Base-by-base conservation (phyloP, 768 basidiomycete genomes). In the Leucosporidium yakuticum region DNA sequence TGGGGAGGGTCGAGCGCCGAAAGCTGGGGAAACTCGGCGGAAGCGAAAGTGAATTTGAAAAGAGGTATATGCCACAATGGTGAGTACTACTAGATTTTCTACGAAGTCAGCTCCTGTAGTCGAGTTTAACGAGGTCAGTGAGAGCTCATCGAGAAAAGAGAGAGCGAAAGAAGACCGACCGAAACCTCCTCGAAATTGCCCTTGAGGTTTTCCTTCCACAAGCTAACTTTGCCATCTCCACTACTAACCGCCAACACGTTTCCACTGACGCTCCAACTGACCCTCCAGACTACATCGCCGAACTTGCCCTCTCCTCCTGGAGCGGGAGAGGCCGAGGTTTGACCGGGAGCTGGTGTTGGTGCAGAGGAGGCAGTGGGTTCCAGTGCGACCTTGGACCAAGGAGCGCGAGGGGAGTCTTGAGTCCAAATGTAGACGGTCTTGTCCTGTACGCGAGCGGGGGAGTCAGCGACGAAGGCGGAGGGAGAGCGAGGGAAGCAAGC, bases 271-370 rank as follows among this genome's bases (percentile, higher is more conserved):
- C 91, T 94, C 96, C 96, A 99, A 55, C 90, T 91, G 44, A 97
- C 92, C n/a, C 94, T 85, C 96, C 95, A 99, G 31, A 97, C 93
- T 7, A 93, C 91, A 77, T 98, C 95, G 2, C 91, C 90, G 81
- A 98, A 98, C 77, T 89, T 92, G 29, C 89, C 89, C 21, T 85
- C 81, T 11, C 83, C 81, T 8, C 81, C 81, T 0, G 76, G 72
- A 25, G 60, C 79, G 11, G 81, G 81, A 12, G 61, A 23, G 47
- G 65, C 56, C n/a, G 83, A 76, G 14, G 81, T 79, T 56, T 83
- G 80, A 4, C 82, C 80, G 1, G 82, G 79, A 50, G 83, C 79
- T n/a, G 77, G 76, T 20, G 79, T 76, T 9, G 39, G 83, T 79
- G 14, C 83, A 81, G 2, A 85, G 84, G 1, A 39, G 17, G 39